These are phyloP conservation scores for Decorospora gaudefroyi DNA, from an alignment of 2,329 filamentous ascomycete genomes.

Conservation along the genomic window DNA sequence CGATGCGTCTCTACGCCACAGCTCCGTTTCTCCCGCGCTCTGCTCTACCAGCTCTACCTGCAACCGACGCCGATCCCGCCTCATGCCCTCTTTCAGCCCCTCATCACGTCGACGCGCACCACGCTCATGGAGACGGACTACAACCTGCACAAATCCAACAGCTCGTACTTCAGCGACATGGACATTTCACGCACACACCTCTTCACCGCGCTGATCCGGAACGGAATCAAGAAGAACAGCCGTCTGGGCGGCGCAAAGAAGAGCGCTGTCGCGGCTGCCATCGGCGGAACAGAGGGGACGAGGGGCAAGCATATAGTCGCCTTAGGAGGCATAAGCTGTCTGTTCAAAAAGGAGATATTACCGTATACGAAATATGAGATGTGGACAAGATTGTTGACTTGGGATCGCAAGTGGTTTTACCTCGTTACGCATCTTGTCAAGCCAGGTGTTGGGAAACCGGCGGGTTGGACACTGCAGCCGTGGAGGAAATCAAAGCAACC, in stretches of 20 bases:
- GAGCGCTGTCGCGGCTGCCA: constrained; percentile 19
- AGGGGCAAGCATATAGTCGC: constrained; percentile 47
- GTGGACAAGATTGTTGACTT: constrained; percentile 54
- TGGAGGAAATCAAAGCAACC: constrained; percentile 45
- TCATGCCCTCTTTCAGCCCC: constrained; percentile 72
- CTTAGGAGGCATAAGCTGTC: constrained; percentile 54
- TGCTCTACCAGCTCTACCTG: constrained; percentile 55
- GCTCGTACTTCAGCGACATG: constrained; percentile 85
- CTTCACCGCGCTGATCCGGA: constrained; percentile 61
- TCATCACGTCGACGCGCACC: constrained; percentile 68
- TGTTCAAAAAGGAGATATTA: constrained; percentile 55
- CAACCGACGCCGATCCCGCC: constrained; percentile 53
- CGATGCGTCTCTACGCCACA: constrained; percentile 27
- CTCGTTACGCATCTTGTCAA: constrained; percentile 55
- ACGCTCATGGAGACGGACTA: constrained; percentile 81
- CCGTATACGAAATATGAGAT: constrained; percentile 54
- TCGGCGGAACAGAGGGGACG: constrained; percentile 26
- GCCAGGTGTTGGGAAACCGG: constrained; percentile 50
- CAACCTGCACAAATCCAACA: constrained; percentile 81
- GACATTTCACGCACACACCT: constrained; percentile 83
- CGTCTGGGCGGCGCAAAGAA: constrained; percentile 29
- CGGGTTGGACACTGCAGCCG: constrained; percentile 52
- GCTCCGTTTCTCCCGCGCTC: constrained; percentile 53
- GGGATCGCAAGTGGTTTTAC: constrained; percentile 59
- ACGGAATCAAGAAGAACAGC: constrained; percentile 48